Conservation (phyloP, 176 grass and related monocot genomes). For the Hsuehochloa calcarea region DNA sequence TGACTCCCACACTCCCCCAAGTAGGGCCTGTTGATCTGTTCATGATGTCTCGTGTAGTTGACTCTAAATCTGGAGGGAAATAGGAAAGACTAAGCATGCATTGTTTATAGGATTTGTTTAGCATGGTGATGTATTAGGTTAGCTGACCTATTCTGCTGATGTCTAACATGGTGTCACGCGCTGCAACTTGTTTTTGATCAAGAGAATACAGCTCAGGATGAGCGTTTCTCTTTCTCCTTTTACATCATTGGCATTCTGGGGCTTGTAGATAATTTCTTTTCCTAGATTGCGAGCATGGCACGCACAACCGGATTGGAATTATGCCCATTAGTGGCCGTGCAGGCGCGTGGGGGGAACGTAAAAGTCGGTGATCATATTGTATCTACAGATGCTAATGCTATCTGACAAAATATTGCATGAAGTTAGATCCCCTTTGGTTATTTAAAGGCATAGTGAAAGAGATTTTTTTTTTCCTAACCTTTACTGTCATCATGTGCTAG, state of each 20-base stretch:
- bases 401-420: slow-evolving; percentile 4
- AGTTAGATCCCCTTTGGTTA: background rate
- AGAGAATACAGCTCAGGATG: background rate
- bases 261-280: background rate
- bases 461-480: slow-evolving; percentile 38
- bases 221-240: background rate
- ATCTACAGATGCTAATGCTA: no score
- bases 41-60: slow-evolving; percentile 4
- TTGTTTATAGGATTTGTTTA: slow-evolving; percentile 35
- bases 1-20: background rate
- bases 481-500: slow-evolving; percentile 80
- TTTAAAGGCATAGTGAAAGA: slow-evolving; percentile 23
- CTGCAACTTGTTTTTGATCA: slow-evolving; percentile 15
- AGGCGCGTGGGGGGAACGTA: no score
- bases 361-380: no score
- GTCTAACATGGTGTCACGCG: background rate
- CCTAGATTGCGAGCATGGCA: background rate
- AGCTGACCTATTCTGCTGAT: background rate
- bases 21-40: background rate
- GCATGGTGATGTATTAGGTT: slow-evolving; percentile 40
- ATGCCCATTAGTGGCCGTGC: background rate
- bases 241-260: background rate
- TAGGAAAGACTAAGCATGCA: slow-evolving; percentile 23
- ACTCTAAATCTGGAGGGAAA: background rate
- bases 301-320: background rate